Evolutionary conservation across 1,284 basidiomycete species (phyloP), one percentile per base, ranked within the genome.

Genomic region (Jaminaea rosea): DNA sequence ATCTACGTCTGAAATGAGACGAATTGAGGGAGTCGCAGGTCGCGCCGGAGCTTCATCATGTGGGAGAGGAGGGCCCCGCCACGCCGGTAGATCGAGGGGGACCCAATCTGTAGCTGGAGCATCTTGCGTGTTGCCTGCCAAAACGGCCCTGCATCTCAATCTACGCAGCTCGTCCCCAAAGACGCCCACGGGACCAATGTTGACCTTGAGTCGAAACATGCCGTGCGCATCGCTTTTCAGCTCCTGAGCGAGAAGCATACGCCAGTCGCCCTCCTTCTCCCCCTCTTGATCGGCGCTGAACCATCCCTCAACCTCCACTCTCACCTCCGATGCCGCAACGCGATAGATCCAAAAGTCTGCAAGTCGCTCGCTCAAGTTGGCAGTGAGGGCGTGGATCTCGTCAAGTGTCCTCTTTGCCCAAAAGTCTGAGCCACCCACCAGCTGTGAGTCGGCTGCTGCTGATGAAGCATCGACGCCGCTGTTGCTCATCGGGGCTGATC

Each of bases 1-100:
- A 72, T 97, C 92, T 41, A 97, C 85, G 68, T 97, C 92, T 0
- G 88, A 92, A 28, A 96, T 84, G 49, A 94, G 80, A 7, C 87
- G 82, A 11, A 89, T 67, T n/a, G n/a, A n/a, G 48, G 11, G 64
- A 56, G 27, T 52, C 36, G 13, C 60, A 55, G 2, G 41, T 4
- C 29, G 49, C 52, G 28, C 63, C 63, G 21, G 60, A 46, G n/a
- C 24, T 13, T 26, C 19, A 48, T 44, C 47, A 34, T 44, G 13
- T 48, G 47, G 37, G n/a, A 49, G 19, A 11, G 5, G 26, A 46
- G 26, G 31, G 26, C 17, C n/a, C 26, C 44, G 9, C 44, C 6
- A 11, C 23, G 11, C 55, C 23, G 56, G 51, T 15, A 66, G 44
- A 29, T 53, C 39, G 19, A 46, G 23, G 19, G 17, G 13, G 24